These are phyloP conservation scores for Fragilaria crotonensis DNA, from an alignment of 108 stramenopile genomes.

Conservation along the genomic window DNA sequence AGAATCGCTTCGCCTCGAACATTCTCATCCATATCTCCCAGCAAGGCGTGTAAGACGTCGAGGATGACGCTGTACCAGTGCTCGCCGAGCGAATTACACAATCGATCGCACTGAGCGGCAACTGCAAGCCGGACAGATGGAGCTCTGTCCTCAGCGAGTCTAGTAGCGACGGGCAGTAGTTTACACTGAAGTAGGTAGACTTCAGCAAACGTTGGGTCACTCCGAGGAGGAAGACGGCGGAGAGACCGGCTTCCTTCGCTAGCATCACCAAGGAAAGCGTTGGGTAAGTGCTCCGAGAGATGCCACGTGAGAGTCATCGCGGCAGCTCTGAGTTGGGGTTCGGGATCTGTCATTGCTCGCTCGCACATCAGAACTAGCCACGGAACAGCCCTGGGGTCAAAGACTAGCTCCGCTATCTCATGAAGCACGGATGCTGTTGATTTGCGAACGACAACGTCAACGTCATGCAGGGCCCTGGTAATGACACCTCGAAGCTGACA, in stretches of 20 bases:
- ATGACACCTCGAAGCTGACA: conserved; percentile 80
- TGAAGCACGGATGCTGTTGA: conserved; percentile 80
- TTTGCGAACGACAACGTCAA: conserved; percentile 79
- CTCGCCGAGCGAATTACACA: conserved; percentile 77
- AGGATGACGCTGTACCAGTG: conserved; percentile 89
- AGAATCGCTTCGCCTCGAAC: conserved; percentile 80
- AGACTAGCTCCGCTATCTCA: conserved; percentile 83
- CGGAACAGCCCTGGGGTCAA: conserved; percentile 71
- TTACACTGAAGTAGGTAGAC: conserved; percentile 88
- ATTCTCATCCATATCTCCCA: conserved; percentile 72
- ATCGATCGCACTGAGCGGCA: conserved; percentile 82
- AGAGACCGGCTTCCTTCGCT: conserved; percentile 78
- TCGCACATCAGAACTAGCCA: conserved; percentile 91
- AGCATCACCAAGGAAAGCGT: conserved; percentile 84
- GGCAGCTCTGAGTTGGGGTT: conserved; percentile 76
- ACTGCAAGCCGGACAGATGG: conserved; percentile 78
- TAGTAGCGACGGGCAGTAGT: conserved; percentile 79
- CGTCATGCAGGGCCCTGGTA: conserved; percentile 84
- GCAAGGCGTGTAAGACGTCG: conserved; percentile 72
- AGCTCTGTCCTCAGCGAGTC: conserved; percentile 78
- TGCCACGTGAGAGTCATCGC: conserved; percentile 89
- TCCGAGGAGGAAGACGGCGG: conserved; percentile 67
- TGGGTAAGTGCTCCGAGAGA: conserved; percentile 84
- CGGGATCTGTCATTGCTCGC: conserved; percentile 89
- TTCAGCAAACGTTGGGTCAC: conserved; percentile 80